A percentile compares a stretch with the other conserved stretches of the same genome.
phyloP scores from a whole-genome alignment of 176 grass and related monocot species.

The Bonia amplexicaulis region DNA sequence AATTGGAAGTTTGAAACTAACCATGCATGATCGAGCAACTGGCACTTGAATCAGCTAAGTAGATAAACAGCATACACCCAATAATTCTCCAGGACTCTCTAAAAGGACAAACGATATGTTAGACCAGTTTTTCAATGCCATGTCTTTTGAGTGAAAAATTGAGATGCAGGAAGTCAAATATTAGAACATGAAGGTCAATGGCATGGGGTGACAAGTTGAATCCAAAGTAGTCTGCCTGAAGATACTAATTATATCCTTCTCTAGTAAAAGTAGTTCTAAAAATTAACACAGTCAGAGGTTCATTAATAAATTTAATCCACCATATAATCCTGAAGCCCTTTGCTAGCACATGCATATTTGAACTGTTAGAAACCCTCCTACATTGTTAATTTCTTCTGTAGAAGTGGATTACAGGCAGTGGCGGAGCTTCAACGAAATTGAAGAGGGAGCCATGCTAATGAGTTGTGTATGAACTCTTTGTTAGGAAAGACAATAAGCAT shows the following conservation, averaged over 20 bases:
- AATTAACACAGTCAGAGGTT: background rate
- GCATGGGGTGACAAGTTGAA: background rate
- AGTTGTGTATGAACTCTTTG: too few relatives aligned
- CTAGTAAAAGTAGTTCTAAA: background rate
- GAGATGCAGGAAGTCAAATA: background rate
- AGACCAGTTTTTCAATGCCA: background rate
- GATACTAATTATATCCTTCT: background rate
- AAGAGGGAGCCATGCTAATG: too few relatives aligned
- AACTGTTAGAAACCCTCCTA: background rate
- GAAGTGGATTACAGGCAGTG: background rate
- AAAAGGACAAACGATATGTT: constrained; percentile 8
- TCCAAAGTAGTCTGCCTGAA: background rate
- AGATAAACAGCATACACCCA: background rate
- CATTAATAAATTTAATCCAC: background rate
- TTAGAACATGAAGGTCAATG: background rate
- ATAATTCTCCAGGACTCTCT: background rate
- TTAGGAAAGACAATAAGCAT: too few relatives aligned
- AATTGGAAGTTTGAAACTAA: background rate
- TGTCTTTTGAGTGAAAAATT: background rate
- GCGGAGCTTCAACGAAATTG: too few relatives aligned
- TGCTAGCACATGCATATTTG: background rate
- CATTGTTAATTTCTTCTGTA: background rate
- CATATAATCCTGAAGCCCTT: background rate
- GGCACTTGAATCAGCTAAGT: background rate
- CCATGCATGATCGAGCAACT: background rate